Evolutionary conservation across 495 filamentous ascomycete genomes (phyloP).

Genomic region (Rhypophila decipiens): DNA sequence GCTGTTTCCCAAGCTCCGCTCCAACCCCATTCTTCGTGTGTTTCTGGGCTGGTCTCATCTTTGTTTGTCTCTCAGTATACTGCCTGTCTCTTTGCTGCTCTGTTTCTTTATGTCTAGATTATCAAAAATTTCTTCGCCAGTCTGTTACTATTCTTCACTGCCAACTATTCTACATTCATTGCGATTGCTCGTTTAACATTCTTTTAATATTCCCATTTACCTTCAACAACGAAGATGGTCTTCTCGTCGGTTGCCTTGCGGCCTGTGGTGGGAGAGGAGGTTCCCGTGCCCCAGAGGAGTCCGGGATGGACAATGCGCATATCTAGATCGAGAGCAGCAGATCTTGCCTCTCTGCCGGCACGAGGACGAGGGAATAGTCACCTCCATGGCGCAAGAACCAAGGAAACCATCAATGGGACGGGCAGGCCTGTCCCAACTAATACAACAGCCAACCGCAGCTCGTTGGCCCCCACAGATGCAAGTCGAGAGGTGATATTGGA

Average conservation of each 20-base stretch:
- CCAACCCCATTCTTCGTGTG: not conserved
- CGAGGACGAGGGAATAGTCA: not conserved
- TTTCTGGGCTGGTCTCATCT: not conserved
- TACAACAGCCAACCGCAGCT: not conserved
- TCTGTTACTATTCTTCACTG: too few species aligned
- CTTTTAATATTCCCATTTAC: not conserved
- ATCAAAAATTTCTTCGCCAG: too few species aligned
- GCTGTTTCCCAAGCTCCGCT: not conserved
- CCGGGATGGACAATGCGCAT: not conserved
- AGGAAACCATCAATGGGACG: not conserved
- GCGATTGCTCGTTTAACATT: too few species aligned
- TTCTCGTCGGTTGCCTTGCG: not conserved
- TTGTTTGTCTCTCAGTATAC: not conserved
- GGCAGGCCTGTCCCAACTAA: not conserved
- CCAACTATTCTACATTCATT: too few species aligned
- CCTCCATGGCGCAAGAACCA: not conserved
- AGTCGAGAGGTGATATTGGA: slow-evolving; percentile 9
- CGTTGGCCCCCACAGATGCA: not conserved
- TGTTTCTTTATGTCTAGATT: not conserved
- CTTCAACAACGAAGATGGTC: not conserved
- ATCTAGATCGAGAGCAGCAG: too few species aligned
- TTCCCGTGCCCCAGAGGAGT: not conserved
- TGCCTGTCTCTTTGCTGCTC: not conserved
- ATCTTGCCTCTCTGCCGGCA: not conserved
- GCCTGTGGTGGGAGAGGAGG: not conserved